phyloP scores from a whole-genome alignment of 1,284 basidiomycete species.

The Tilletia walkeri region DNA sequence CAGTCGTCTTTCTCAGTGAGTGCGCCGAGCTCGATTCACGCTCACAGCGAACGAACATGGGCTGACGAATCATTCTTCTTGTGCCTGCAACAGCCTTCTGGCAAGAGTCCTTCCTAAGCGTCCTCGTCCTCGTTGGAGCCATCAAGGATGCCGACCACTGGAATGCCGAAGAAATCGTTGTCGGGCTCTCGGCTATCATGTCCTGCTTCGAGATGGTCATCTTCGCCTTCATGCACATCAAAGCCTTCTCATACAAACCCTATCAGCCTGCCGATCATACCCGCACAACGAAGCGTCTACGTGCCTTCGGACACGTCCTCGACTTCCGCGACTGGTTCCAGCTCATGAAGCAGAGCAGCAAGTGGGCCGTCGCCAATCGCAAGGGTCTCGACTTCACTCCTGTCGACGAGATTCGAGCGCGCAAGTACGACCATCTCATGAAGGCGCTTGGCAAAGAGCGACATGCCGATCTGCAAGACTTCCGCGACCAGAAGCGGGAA shows the following conservation, averaged over 20 bases:
- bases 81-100: slow-evolving; percentile 62
- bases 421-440: slow-evolving; percentile 36
- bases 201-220: slow-evolving; percentile 70
- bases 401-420: slow-evolving; percentile 39
- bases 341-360: slow-evolving; percentile 39
- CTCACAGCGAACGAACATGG: not conserved
- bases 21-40: not conserved
- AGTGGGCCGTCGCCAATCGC: slow-evolving; percentile 33
- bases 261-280: slow-evolving; percentile 58
- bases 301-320: slow-evolving; percentile 36
- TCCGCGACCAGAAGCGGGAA: slow-evolving; percentile 30
- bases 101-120: slow-evolving; percentile 68
- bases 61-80: not conserved
- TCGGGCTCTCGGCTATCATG: slow-evolving; percentile 69
- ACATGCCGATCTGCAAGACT: slow-evolving; percentile 23
- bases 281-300: slow-evolving; percentile 28
- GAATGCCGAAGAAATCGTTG: slow-evolving; percentile 72
- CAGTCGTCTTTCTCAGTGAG: slow-evolving; percentile 69
- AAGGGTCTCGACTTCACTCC: slow-evolving; percentile 35
- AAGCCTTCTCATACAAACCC: slow-evolving; percentile 71
- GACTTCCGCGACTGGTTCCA: slow-evolving; percentile 47
- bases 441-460: slow-evolving; percentile 37
- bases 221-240: slow-evolving; percentile 70
- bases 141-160: slow-evolving; percentile 65
- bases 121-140: slow-evolving; percentile 65